These are phyloP conservation scores for Asterophora parasitica DNA, from an alignment of 768 basidiomycete species.

Conservation along the genomic window DNA sequence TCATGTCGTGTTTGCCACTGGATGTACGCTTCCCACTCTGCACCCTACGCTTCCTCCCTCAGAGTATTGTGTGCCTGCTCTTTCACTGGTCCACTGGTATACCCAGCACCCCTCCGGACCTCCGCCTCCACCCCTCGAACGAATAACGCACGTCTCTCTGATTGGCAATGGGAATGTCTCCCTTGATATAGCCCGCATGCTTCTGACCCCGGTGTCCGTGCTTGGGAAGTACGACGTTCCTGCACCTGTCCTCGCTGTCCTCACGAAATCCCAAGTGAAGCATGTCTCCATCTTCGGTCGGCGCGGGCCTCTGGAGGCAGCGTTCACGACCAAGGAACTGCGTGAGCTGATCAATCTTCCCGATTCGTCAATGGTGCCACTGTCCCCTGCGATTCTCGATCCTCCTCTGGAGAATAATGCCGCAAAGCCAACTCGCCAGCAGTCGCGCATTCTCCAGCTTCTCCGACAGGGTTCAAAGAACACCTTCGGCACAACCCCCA, in stretches of 20 bases:
- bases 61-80: conserved; percentile 58
- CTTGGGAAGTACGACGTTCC: conserved; percentile 80
- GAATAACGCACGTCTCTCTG: conserved; percentile 66
- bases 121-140: conserved; percentile 59
- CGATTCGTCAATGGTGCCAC: conserved; percentile 62
- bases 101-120: conserved; percentile 79
- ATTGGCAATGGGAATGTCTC: conserved; percentile 96
- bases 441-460: conserved; percentile 61
- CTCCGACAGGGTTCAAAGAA: conserved; percentile 60
- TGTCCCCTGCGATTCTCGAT: conserved; percentile 32
- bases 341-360: conserved; percentile 73
- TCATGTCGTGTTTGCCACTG: conserved; percentile 83
- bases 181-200: conserved; percentile 85
- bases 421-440: conserved; percentile 49
- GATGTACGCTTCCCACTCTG: conserved; percentile 63
- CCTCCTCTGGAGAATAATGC: conserved; percentile 31
- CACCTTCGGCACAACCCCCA: conserved; percentile 42
- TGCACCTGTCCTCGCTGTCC: conserved; percentile 59
- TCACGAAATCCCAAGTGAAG: conserved; percentile 56
- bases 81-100: conserved; percentile 93
- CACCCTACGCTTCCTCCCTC: conserved; percentile 51
- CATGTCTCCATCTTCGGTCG: conserved; percentile 83
- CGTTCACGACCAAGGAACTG: conserved; percentile 90
- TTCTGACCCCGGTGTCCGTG: conserved; percentile 63
- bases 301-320: conserved; percentile 83